Evolutionary conservation across 2,329 filamentous ascomycete species (phyloP), one percentile per base, ranked within the genome.

Genomic region (Xylaria polymorpha): DNA sequence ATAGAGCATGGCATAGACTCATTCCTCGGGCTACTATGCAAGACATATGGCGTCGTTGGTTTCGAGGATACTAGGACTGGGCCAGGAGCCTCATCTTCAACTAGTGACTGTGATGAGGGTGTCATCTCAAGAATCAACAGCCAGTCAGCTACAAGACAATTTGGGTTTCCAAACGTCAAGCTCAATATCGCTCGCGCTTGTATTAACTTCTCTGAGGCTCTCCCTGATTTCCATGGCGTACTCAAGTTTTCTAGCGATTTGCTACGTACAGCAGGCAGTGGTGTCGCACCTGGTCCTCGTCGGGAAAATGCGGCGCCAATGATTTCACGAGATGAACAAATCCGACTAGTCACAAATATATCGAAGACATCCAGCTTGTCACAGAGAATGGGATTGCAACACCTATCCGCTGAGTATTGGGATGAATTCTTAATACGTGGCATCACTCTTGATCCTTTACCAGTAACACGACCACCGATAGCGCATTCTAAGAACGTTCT

Each of bases 221-320:
- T 98, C 63, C 94, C 95, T 1, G 94, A 98, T 79, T 96, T 97
- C 75, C 87, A 91, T 57, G 95, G 95, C 5, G 93, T 98, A n/a
- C 83, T 98, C 25, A 90, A 90, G 68, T 97, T 94, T 78, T 97
- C 94, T 0, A 91, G 94, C 72, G 90, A 97, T 74, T 83, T 98
- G 29, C 83, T 99, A 69, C 90, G 93, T 60, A 93, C 92, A 14
- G 92, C 93, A 57, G 94, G 94, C 37, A 92, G 91, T 55, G 92
- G 93, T 29, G 87, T 94, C 55, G 93, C 94, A 46, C 92, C 93
- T 15, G 90, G 89, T 1, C 85, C 90, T 29, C 87, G 90, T 61
- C 87, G 87, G 62, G 89, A 91, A 73, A 89, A 93, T 77, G 88
- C 88, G 0, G 88, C 90, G 4, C 91, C 93, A 0, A 87, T 88